phyloP scores from a whole-genome alignment of 2,329 filamentous ascomycete genomes.

The Fusarium sp. region DNA sequence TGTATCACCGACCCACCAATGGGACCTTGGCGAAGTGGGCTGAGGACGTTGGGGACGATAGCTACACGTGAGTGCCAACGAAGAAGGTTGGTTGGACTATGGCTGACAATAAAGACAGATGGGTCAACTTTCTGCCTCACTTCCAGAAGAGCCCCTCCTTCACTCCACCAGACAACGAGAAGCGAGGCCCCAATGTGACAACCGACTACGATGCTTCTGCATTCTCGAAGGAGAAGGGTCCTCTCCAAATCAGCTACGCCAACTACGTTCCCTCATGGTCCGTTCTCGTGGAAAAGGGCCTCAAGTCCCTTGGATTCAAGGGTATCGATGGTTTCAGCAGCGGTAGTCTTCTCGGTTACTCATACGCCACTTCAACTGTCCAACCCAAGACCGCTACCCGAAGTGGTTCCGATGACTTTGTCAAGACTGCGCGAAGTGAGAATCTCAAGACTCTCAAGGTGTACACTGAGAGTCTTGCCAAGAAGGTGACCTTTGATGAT shows the following conservation, averaged over 20 bases:
- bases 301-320: constrained; percentile 46
- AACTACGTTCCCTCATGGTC: constrained; percentile 43
- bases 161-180: constrained; percentile 39
- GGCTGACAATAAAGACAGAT: constrained; percentile 1
- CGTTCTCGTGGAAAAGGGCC: constrained; percentile 37
- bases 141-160: constrained; percentile 46
- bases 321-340: constrained; percentile 36
- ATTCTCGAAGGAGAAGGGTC: constrained; percentile 42
- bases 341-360: constrained; percentile 43
- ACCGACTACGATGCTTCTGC: constrained; percentile 44
- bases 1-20: constrained; percentile 49
- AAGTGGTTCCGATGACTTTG: constrained; percentile 44
- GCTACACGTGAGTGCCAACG: constrained; percentile 29
- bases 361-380: constrained; percentile 39
- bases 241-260: constrained; percentile 44
- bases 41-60: constrained; percentile 45
- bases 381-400: constrained; percentile 37
- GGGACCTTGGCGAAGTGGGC: constrained; percentile 49
- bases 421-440: constrained; percentile 44
- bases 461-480: constrained; percentile 56
- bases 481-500: constrained; percentile 58
- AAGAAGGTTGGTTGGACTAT: accelerated
- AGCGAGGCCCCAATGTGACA: constrained; percentile 37
- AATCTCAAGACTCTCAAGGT: constrained; percentile 52
- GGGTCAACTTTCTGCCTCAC: constrained; percentile 44